Percentiles rank a stretch among this genome's conserved stretches.
These are phyloP conservation scores for Exophiala sideris DNA, from an alignment of 2,329 filamentous ascomycete genomes.

Conservation along the genomic window DNA sequence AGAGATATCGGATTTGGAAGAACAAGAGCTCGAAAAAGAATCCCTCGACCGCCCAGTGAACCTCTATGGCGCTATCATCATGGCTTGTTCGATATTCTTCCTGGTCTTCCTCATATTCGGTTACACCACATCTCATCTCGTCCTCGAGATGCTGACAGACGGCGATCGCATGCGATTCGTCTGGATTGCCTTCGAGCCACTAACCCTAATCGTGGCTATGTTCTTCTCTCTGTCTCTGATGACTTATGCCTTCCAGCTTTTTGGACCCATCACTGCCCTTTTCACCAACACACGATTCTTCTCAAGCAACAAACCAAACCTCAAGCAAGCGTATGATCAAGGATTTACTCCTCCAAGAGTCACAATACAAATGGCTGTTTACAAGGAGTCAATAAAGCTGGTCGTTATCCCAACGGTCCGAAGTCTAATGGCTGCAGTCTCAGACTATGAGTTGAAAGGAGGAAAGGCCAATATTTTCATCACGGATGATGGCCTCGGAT, in stretches of 20 bases:
- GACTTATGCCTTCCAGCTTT: slow-evolving; percentile 44
- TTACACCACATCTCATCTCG: slow-evolving; percentile 66
- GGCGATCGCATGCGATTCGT: slow-evolving; percentile 59
- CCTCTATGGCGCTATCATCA: slow-evolving; percentile 40
- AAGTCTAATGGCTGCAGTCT: slow-evolving; percentile 56
- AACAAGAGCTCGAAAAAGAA: slow-evolving; percentile 21
- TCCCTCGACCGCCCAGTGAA: slow-evolving; percentile 19
- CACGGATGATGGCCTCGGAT: slow-evolving; percentile 39
- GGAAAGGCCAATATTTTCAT: slow-evolving; percentile 37
- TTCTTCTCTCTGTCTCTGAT: slow-evolving; percentile 20
- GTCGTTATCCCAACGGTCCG: slow-evolving; percentile 60
- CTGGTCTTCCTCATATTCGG: slow-evolving; percentile 66
- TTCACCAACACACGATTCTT: slow-evolving; percentile 53
- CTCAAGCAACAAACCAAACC: slow-evolving; percentile 72
- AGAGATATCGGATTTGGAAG: slow-evolving; percentile 18
- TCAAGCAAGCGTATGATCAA: slow-evolving; percentile 56
- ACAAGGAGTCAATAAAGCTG: slow-evolving; percentile 72
- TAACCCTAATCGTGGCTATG: slow-evolving; percentile 17
- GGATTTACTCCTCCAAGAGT: slow-evolving; percentile 40
- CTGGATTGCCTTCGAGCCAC: slow-evolving; percentile 39
- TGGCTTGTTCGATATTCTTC: slow-evolving; percentile 65
- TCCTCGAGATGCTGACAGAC: slow-evolving; percentile 66
- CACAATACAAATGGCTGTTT: slow-evolving; percentile 82
- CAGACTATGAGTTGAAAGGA: slow-evolving; percentile 58
- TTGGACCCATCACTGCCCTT: slow-evolving; percentile 49